Percentiles rank a stretch among this genome's conserved stretches.
These are phyloP conservation scores for Volvox carteri DNA, from an alignment of 163 green algal species.

Conservation along the genomic window DNA sequence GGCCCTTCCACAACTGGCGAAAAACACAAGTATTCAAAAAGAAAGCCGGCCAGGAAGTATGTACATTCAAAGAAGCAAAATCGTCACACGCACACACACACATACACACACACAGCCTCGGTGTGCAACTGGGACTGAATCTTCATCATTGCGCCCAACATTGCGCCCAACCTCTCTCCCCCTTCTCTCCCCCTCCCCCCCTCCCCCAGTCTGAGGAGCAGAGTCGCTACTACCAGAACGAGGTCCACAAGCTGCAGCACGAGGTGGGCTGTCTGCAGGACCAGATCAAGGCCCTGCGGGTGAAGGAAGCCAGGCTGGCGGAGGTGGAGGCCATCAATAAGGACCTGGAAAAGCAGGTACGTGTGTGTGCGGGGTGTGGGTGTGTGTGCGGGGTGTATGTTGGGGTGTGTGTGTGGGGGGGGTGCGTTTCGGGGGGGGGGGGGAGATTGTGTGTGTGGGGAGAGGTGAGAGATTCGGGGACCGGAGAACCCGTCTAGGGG, in stretches of 20 bases:
- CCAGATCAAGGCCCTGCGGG: conserved; percentile 1
- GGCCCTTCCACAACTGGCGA: no score
- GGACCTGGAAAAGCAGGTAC: conserved; percentile 43
- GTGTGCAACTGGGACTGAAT: no score
- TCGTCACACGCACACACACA: not conserved
- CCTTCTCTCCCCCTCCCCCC: not conserved
- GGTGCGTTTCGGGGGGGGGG: no score
- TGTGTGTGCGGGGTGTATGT: no score
- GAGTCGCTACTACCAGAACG: conserved; percentile 33
- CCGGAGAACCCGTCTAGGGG: no score
- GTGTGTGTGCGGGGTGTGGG: not conserved
- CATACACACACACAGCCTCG: not conserved
- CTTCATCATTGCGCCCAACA: no score
- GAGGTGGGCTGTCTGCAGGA: conserved; percentile 14
- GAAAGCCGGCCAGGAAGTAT: no score
- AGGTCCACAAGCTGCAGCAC: conserved; percentile 43
- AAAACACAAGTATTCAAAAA: no score
- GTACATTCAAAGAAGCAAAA: no score
- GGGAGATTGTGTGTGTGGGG: no score
- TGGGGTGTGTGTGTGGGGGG: no score
- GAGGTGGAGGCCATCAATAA: conserved; percentile 35
- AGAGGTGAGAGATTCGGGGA: no score
- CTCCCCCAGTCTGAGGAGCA: conserved; percentile 29
- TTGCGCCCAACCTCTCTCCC: not conserved
- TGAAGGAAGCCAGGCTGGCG: conserved; percentile 31